These are phyloP conservation scores for Silene latifolia DNA, from an alignment of 148 eudicot genomes.

Conservation along the genomic window DNA sequence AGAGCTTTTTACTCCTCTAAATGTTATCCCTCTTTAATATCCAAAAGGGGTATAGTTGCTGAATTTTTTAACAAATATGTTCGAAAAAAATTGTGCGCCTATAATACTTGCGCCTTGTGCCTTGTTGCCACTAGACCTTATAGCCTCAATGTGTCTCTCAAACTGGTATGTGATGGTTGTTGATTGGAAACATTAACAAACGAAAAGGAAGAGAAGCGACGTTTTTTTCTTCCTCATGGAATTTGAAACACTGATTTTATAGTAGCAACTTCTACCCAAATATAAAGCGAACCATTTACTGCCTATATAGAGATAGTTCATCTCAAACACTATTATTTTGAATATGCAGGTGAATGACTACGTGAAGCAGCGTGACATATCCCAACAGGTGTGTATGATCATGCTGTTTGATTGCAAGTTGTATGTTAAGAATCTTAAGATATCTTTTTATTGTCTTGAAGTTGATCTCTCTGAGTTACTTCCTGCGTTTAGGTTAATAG, in stretches of 20 bases:
- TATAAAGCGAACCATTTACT: neutral
- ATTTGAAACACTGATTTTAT: neutral
- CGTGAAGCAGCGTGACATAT: conserved; percentile 73
- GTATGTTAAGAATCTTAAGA: neutral
- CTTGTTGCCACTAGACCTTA: no score
- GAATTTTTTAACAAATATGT: no score
- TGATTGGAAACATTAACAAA: neutral
- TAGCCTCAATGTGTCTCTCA: no score
- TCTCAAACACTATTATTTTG: conserved; percentile 3
- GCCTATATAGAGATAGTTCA: conserved; percentile 10
- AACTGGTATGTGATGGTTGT: no score
- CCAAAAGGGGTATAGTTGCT: no score
- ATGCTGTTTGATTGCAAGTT: conserved; percentile 3
- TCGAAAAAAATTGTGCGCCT: no score
- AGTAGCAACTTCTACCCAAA: neutral
- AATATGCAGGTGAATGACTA: conserved; percentile 64
- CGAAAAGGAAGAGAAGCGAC: neutral
- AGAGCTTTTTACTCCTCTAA: no score
- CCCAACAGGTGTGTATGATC: conserved; percentile 66
- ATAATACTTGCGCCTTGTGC: no score
- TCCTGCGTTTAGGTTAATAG: neutral
- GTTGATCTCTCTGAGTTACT: neutral
- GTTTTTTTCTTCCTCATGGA: neutral
- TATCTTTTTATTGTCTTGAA: neutral
- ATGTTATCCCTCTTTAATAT: no score